Evolutionary conservation across 1,284 basidiomycete species (phyloP).

Genomic region (Papiliotrema laurentii): DNA sequence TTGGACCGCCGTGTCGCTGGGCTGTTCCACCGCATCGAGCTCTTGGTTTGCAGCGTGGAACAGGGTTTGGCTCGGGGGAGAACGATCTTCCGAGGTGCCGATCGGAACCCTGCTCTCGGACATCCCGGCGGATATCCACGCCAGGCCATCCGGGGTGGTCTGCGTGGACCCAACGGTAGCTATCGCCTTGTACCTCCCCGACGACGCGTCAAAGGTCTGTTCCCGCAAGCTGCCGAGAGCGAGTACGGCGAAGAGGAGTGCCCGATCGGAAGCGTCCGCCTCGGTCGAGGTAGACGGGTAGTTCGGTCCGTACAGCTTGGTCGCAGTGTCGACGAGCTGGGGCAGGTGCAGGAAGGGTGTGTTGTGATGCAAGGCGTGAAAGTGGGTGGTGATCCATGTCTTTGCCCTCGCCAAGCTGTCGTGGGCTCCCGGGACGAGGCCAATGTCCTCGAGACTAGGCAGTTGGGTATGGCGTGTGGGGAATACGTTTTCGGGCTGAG

Average conservation of each 20-base stretch:
- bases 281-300: no score
- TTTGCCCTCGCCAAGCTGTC: slow-evolving; percentile 7
- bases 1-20: slow-evolving; percentile 16
- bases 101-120: not conserved
- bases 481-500: slow-evolving; percentile 14
- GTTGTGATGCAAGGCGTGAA: slow-evolving; percentile 17
- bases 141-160: not conserved
- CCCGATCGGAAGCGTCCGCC: slow-evolving; percentile 7
- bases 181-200: slow-evolving; percentile 4
- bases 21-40: slow-evolving; percentile 13
- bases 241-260: slow-evolving; percentile 13
- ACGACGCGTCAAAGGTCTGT: slow-evolving; percentile 12
- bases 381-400: slow-evolving; percentile 17
- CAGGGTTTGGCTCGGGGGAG: not conserved
- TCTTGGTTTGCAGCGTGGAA: slow-evolving; percentile 16
- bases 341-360: slow-evolving; percentile 18
- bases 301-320: slow-evolving; percentile 1
- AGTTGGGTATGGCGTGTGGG: slow-evolving; percentile 2
- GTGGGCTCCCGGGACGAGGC: slow-evolving; percentile 7
- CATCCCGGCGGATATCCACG: not conserved
- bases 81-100: not conserved
- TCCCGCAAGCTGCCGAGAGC: slow-evolving; percentile 15
- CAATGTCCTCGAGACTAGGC: slow-evolving; percentile 12
- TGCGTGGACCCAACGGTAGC: not conserved
- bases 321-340: slow-evolving; percentile 8